These are phyloP conservation scores for Spencermartinsiella ligniputridi DNA, from an alignment of 1,139 yeast species.

Conservation along the genomic window DNA sequence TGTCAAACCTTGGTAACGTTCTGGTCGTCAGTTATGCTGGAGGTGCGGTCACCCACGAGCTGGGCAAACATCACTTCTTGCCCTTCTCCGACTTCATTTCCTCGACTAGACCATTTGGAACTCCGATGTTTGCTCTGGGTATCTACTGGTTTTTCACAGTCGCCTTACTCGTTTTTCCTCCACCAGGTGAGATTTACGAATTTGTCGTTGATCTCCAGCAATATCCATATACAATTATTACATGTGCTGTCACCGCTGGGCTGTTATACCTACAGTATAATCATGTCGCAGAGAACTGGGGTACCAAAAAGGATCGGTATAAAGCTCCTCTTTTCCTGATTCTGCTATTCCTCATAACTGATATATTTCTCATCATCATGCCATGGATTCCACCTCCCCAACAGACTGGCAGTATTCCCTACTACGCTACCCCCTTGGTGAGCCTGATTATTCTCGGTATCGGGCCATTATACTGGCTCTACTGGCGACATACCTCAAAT, in stretches of 20 bases:
- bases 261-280: constrained; percentile 60
- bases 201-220: constrained; percentile 71
- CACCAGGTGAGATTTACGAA: constrained; percentile 76
- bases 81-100: constrained; percentile 61
- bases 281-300: constrained; percentile 51
- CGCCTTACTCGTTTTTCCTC: constrained; percentile 54
- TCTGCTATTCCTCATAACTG: constrained; percentile 43
- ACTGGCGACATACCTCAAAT: constrained; percentile 22
- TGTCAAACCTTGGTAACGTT: constrained; percentile 73
- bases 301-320: constrained; percentile 17
- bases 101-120: constrained; percentile 47
- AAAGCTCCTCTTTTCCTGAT: constrained; percentile 30
- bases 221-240: constrained; percentile 66
- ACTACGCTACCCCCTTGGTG: constrained; percentile 54
- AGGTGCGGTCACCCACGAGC: constrained; percentile 66
- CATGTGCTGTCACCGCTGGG: constrained; percentile 66
- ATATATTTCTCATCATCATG: constrained; percentile 49
- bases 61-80: constrained; percentile 66
- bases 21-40: constrained; percentile 73
- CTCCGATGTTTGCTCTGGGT: constrained; percentile 49
- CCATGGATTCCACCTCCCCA: constrained; percentile 54
- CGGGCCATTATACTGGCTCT: constrained; percentile 46
- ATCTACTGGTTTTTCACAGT: constrained; percentile 49
- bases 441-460: constrained; percentile 44
- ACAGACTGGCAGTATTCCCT: constrained; percentile 40